Evolutionary conservation across 257 asterid species (phyloP).

Genomic region (Verbascum thapsus): DNA sequence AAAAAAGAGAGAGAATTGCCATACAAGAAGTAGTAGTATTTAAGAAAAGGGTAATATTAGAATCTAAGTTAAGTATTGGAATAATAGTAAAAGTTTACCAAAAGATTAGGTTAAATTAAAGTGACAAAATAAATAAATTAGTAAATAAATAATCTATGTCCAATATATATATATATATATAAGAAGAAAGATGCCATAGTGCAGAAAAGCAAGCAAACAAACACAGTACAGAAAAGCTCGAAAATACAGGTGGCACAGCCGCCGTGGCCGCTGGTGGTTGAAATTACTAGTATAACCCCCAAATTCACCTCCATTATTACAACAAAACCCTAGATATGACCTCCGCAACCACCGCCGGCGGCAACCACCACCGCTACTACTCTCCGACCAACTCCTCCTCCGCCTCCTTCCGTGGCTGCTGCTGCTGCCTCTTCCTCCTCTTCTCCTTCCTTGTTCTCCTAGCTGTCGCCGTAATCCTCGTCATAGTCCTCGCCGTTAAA

Average conservation of each 20-base stretch:
- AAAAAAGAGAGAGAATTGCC: too few relatives aligned
- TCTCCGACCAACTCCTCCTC: conserved; percentile 66
- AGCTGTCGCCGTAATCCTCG: conserved; percentile 79
- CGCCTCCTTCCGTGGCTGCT: conserved; percentile 94
- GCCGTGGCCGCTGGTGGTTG: conserved; percentile 47
- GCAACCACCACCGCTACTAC: conserved; percentile 41
- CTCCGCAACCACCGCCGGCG: conserved; percentile 37
- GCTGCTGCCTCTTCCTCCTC: conserved; percentile 95
- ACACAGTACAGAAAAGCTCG: neutral
- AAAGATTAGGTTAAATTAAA: too few relatives aligned
- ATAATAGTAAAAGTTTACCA: too few relatives aligned
- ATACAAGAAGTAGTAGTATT: too few relatives aligned
- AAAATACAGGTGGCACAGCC: conserved; percentile 41
- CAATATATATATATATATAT: too few relatives aligned
- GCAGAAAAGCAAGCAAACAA: conserved; percentile 39
- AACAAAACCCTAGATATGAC: conserved; percentile 38
- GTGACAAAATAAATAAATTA: too few relatives aligned
- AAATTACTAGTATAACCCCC: conserved; percentile 31
- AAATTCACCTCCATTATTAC: too few relatives aligned
- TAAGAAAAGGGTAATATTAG: too few relatives aligned
- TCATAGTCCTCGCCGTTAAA: conserved; percentile 74
- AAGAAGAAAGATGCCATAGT: too few relatives aligned
- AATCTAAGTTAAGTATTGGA: too few relatives aligned
- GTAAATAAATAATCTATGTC: too few relatives aligned
- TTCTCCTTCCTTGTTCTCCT: conserved; percentile 81